Conservation (phyloP, 2,329 filamentous ascomycete genomes). For the Macrophomina phaseolina region DNA sequence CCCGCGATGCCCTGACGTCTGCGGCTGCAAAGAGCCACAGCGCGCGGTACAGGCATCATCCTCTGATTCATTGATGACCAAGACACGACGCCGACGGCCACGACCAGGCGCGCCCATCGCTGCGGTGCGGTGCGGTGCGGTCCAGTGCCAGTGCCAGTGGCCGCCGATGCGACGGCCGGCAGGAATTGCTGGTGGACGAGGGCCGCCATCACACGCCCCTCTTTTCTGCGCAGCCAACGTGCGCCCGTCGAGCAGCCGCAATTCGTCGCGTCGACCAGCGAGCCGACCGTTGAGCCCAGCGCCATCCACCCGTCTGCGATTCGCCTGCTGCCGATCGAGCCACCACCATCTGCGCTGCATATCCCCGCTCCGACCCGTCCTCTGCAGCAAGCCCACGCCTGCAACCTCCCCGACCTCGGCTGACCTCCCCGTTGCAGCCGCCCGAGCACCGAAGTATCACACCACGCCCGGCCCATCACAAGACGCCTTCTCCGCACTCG, state of each 20-base stretch:
- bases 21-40: neutral
- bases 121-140: neutral
- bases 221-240: neutral
- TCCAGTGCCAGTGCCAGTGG: neutral
- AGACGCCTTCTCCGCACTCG: neutral
- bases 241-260: neutral
- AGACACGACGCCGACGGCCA: neutral
- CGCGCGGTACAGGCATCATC: neutral
- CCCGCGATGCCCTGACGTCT: neutral
- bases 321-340: neutral
- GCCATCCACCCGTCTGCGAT: neutral
- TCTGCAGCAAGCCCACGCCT: slow-evolving; percentile 1
- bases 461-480: neutral
- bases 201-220: neutral
- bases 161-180: neutral
- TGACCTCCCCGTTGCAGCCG: neutral
- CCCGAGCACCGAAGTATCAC: slow-evolving; percentile 9
- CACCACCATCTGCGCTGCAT: neutral
- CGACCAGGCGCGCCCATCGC: neutral
- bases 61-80: slow-evolving; percentile 6
- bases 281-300: neutral
- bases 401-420: slow-evolving; percentile 13
- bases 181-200: slow-evolving; percentile 1
- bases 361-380: slow-evolving; percentile 18
- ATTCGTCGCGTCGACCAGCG: neutral